Percentiles rank a stretch among this genome's conserved stretches.
Conservation (phyloP, 768 basidiomycete genomes). For the Amyloporia xantha region DNA sequence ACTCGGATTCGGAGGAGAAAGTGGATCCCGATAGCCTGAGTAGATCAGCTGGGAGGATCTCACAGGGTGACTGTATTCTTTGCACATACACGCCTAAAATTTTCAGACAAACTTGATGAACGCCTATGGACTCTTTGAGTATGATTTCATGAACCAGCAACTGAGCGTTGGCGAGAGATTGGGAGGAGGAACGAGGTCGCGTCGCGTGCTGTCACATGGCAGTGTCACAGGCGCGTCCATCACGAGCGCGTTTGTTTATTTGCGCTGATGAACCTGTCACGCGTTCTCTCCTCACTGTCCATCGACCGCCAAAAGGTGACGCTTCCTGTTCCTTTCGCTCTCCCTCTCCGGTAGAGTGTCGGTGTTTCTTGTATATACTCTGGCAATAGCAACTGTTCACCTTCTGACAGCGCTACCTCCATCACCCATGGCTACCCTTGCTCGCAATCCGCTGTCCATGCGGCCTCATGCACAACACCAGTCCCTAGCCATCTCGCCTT, state of each 20-base stretch:
- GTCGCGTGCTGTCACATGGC: conserved; percentile 1
- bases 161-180: not conserved
- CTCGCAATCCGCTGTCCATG: conserved; percentile 42
- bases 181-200: not conserved
- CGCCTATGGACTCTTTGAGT: too few relatives aligned
- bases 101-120: too few relatives aligned
- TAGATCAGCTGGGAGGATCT: too few relatives aligned
- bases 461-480: conserved; percentile 31
- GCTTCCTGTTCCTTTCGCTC: conserved; percentile 1
- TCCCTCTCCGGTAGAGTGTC: not conserved
- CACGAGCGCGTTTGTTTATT: conserved; percentile 11
- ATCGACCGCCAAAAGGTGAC: too few relatives aligned
- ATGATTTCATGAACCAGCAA: too few relatives aligned
- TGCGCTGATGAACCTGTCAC: conserved; percentile 12
- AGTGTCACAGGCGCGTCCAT: conserved; percentile 1
- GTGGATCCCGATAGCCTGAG: too few relatives aligned
- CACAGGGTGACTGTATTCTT: too few relatives aligned
- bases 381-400: conserved; percentile 5
- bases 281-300: not conserved
- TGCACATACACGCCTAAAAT: too few relatives aligned
- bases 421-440: conserved; percentile 41
- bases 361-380: conserved; percentile 17
- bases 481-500: conserved; percentile 27
- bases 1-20: too few relatives aligned
- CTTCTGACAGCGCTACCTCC: conserved; percentile 6